Base-by-base conservation (phyloP, 441 rosid genomes). In the Euphorbia schlechtendalii region DNA sequence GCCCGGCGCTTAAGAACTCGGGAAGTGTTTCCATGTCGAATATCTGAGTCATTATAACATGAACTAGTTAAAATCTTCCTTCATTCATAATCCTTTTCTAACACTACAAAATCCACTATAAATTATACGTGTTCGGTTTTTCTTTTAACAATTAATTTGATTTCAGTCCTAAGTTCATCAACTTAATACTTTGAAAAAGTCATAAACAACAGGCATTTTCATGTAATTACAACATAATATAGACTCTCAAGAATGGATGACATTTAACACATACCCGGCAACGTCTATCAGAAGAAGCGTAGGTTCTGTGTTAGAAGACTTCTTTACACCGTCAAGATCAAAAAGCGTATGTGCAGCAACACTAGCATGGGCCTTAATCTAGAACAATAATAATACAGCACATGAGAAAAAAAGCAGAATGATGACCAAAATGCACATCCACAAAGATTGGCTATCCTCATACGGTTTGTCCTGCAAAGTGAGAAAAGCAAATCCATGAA, bases 1-100 rank as follows among this genome's bases (percentile, higher is more conserved):
- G n/a, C n/a, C n/a, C n/a, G n/a, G n/a, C n/a, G n/a, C n/a, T n/a
- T n/a, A n/a, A n/a, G n/a, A n/a, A n/a, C n/a, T n/a, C n/a, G n/a
- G n/a, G n/a, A n/a, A n/a, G n/a, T n/a, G n/a, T n/a, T 70, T 94
- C 99, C 97, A 91, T 94, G 73, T 93, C 96, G 71, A n/a, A n/a
- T 97, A 90, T 66, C 92, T 88, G 73, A 67, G 78, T 74, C 57
- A 72, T 24, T 70, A 56, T 62, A 74, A 28, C 13, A 48, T n/a
- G 56, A 58, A 76, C 51, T 55, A 58, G 20, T 62, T 25, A 60
- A 5, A 54, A 56, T 59, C 56, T 5, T 38, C 13, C 7, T 43
- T 45, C 13, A 0, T 12, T 18, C 32, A 21, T n/a, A n/a, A n/a
- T n/a, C n/a, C n/a, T 32, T 27, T 20, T 20, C 24, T 5, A 52